phyloP scores from a whole-genome alignment of 306 rosid species.

The Ceratonia siliqua region DNA sequence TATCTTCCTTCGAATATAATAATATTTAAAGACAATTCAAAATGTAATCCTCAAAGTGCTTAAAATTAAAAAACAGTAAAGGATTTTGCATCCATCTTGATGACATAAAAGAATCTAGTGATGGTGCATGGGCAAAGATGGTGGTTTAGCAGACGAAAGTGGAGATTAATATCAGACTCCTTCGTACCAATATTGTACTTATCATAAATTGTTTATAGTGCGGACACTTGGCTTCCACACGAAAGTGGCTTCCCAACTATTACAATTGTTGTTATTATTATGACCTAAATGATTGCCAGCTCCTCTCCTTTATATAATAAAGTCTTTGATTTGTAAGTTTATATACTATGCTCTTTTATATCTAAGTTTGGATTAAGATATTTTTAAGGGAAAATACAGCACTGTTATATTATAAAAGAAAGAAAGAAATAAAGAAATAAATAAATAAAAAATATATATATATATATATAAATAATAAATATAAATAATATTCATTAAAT shows the following conservation, averaged over 20 bases:
- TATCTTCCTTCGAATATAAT: no score
- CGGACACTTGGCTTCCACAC: slow-evolving; percentile 28
- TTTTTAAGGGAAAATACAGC: no score
- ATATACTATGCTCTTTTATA: no score
- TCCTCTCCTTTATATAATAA: background rate
- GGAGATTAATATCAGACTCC: background rate
- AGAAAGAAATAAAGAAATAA: no score
- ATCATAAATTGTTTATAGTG: background rate
- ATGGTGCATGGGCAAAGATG: background rate
- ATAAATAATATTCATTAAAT: no score
- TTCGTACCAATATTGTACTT: background rate
- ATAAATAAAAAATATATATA: no score
- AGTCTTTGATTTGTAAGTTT: background rate
- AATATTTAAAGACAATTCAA: no score
- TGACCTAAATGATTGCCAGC: background rate
- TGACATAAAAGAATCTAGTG: background rate
- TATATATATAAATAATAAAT: no score
- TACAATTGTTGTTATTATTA: background rate
- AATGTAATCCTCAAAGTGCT: no score
- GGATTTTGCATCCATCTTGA: background rate
- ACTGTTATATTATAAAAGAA: no score
- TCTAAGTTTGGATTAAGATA: background rate
- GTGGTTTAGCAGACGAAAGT: slow-evolving; percentile 52
- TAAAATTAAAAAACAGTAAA: no score
- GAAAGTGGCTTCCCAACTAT: slow-evolving; percentile 5